A percentile compares a stretch with the other conserved stretches of the same genome.
Evolutionary conservation across 164 flowering plant species (phyloP).

Genomic region (Magnolia changhungtana): DNA sequence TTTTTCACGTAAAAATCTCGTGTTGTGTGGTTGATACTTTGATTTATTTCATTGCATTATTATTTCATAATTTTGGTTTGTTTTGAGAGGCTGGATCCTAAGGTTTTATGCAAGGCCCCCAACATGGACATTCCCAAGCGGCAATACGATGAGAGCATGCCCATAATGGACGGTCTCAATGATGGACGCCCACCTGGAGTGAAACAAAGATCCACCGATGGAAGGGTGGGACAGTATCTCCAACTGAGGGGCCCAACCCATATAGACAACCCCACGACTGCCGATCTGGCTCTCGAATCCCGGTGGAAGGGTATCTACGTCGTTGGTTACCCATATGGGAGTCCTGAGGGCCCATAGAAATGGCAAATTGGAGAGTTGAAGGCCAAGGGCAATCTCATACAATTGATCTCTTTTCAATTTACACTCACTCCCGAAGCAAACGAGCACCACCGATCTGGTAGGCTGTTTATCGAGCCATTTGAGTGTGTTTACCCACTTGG

Average conservation of each 20-base stretch:
- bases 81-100: too few relatives aligned
- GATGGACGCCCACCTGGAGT: conserved; percentile 63
- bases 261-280: conserved; percentile 32
- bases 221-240: conserved; percentile 46
- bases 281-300: conserved; percentile 32
- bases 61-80: too few relatives aligned
- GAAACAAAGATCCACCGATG: conserved; percentile 55
- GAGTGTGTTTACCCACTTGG: conserved; percentile 27
- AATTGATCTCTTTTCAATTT: conserved; percentile 27
- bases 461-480: conserved; percentile 42
- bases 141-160: conserved; percentile 38
- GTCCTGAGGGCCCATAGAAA: conserved; percentile 49
- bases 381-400: conserved; percentile 49
- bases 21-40: too few relatives aligned
- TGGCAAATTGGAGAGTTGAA: conserved; percentile 46
- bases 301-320: conserved; percentile 21
- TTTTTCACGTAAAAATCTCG: too few relatives aligned
- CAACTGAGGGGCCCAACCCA: conserved; percentile 55
- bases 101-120: too few relatives aligned
- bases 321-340: conserved; percentile 11
- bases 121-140: conserved; percentile 24
- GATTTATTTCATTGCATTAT: too few relatives aligned
- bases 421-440: conserved; percentile 54
- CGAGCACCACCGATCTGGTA: conserved; percentile 39
- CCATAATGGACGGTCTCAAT: conserved; percentile 46